These are phyloP conservation scores for Ophiocordyceps camponoti-leonardi DNA, from an alignment of 2,329 filamentous ascomycete species.

Conservation along the genomic window DNA sequence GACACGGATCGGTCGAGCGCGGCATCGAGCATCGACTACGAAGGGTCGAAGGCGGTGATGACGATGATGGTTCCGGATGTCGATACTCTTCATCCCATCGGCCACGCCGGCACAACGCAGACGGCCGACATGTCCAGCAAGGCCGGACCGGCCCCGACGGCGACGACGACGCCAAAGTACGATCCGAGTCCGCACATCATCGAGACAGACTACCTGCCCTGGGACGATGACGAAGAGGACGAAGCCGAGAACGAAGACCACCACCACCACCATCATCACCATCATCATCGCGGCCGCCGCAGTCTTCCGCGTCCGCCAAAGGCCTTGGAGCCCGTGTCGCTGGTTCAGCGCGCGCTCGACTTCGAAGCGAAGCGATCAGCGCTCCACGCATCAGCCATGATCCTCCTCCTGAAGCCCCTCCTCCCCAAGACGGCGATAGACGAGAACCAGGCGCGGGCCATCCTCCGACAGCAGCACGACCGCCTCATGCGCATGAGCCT, in stretches of 20 bases:
- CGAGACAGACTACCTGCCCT: slow-evolving; percentile 42
- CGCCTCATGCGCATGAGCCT: slow-evolving; percentile 41
- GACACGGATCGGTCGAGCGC: slow-evolving; percentile 13
- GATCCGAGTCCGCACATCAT: slow-evolving; percentile 25
- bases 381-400: slow-evolving; percentile 41
- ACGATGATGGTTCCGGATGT: background rate
- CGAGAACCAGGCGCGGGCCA: slow-evolving; percentile 32
- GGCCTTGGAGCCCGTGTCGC: slow-evolving; percentile 35
- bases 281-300: slow-evolving; percentile 24
- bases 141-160: background rate
- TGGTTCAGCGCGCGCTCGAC: slow-evolving; percentile 34
- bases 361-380: slow-evolving; percentile 40
- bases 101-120: slow-evolving; percentile 7
- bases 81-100: slow-evolving; percentile 8
- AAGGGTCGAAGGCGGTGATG: slow-evolving; percentile 11
- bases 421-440: slow-evolving; percentile 38
- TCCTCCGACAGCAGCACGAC: slow-evolving; percentile 41
- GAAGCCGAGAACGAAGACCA: slow-evolving; percentile 10
- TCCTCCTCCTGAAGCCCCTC: slow-evolving; percentile 41
- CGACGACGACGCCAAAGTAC: slow-evolving; percentile 13
- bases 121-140: background rate
- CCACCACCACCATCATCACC: slow-evolving; percentile 37
- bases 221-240: slow-evolving; percentile 27
- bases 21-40: slow-evolving; percentile 20
- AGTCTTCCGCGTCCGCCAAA: background rate